Evolutionary conservation across 148 eudicot genomes (phyloP).

Genomic region (Hydrangea macrophylla): DNA sequence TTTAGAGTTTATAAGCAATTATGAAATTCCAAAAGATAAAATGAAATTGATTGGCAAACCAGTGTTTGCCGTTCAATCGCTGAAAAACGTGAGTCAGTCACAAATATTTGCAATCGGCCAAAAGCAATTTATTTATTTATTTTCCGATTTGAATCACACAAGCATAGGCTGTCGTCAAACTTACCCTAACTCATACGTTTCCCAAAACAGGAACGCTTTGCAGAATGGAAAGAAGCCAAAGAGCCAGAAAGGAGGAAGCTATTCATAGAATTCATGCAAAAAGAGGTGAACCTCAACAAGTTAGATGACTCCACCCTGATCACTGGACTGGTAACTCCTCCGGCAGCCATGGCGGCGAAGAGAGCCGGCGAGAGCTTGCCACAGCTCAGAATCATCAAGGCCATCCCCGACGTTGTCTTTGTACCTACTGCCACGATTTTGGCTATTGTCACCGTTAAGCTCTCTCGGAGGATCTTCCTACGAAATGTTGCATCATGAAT

Average conservation of each 20-base stretch:
- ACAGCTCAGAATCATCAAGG: slow-evolving; percentile 62
- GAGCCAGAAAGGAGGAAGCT: slow-evolving; percentile 39
- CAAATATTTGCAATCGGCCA: no score
- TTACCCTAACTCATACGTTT: background rate
- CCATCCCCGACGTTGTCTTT: slow-evolving; percentile 76
- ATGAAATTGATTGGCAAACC: no score
- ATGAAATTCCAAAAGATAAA: no score
- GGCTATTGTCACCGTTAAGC: slow-evolving; percentile 71
- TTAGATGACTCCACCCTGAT: slow-evolving; percentile 58
- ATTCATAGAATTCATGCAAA: slow-evolving; percentile 57
- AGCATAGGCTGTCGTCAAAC: no score
- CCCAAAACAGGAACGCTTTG: slow-evolving; percentile 37
- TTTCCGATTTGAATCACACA: no score
- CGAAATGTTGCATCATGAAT: slow-evolving; percentile 28
- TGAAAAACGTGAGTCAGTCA: no score
- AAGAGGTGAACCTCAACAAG: slow-evolving; percentile 42
- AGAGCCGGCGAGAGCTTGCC: slow-evolving; percentile 78
- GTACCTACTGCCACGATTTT: slow-evolving; percentile 77
- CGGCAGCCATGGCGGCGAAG: slow-evolving; percentile 93
- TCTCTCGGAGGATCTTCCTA: slow-evolving; percentile 52
- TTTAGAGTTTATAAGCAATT: no score
- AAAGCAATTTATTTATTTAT: no score
- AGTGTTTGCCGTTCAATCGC: no score
- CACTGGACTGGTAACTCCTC: slow-evolving; percentile 81
- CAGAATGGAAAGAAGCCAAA: slow-evolving; percentile 33